A percentile compares a stretch with the other conserved stretches of the same genome.
Conservation (phyloP, 257 asterid species). For the Handroanthus guayacan region DNA sequence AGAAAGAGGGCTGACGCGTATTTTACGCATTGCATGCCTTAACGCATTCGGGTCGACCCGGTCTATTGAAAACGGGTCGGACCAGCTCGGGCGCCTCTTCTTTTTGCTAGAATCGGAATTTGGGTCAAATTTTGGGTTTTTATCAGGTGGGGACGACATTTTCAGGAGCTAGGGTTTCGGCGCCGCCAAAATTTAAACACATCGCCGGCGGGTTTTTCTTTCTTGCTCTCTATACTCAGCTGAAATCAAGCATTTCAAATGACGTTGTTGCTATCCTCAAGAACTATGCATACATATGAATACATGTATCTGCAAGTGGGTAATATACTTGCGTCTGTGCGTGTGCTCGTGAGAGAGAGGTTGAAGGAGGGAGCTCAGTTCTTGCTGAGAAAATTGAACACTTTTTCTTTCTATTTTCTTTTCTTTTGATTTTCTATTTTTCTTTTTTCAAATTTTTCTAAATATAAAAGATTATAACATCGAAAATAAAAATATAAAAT, state of each 20-base stretch:
- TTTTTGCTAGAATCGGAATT: background rate
- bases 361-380: background rate
- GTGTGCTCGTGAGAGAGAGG: background rate
- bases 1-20: background rate
- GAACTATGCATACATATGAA: background rate
- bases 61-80: background rate
- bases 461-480: background rate
- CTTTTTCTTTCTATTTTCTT: background rate
- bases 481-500: background rate
- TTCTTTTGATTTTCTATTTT: background rate
- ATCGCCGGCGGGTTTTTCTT: too few relatives aligned
- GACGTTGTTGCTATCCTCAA: background rate
- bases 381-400: background rate
- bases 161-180: background rate
- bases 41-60: conserved; percentile 5
- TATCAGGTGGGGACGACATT: background rate
- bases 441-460: background rate
- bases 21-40: background rate
- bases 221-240: background rate
- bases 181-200: background rate
- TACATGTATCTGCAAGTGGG: background rate
- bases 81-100: background rate
- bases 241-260: background rate
- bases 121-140: background rate
- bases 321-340: background rate